Conservation (phyloP, 768 basidiomycete genomes). For the Panaeolus papilionaceus region DNA sequence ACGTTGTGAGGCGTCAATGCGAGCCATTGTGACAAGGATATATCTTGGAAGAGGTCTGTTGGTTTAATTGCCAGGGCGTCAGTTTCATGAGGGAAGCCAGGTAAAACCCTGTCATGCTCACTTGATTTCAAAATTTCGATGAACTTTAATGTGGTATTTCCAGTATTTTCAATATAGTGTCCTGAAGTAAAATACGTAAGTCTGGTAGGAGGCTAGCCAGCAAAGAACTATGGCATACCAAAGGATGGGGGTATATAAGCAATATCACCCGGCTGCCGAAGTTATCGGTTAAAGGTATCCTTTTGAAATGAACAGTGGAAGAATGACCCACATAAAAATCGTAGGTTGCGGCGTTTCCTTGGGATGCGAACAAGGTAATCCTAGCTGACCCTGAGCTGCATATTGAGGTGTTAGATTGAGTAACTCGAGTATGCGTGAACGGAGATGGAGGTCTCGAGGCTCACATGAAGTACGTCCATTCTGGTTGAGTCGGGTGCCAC, state of each 20-base stretch:
- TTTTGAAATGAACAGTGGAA: background rate
- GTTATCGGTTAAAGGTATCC: background rate
- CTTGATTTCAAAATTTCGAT: slow-evolving; percentile 69
- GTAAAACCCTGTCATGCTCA: slow-evolving; percentile 25
- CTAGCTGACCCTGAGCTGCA: slow-evolving; percentile 49
- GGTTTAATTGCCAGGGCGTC: slow-evolving; percentile 10
- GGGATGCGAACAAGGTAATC: slow-evolving; percentile 65
- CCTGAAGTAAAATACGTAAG: slow-evolving; percentile 38
- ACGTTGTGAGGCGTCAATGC: slow-evolving; percentile 62
- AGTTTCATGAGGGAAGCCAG: slow-evolving; percentile 6
- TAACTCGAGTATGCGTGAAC: slow-evolving; percentile 3
- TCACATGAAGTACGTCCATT: slow-evolving; percentile 69
- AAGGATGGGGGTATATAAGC: slow-evolving; percentile 45
- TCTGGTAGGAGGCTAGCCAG: background rate
- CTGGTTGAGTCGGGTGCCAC: slow-evolving; percentile 79
- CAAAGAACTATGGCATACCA: slow-evolving; percentile 26
- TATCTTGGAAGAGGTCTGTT: slow-evolving; percentile 58
- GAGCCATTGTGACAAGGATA: slow-evolving; percentile 67
- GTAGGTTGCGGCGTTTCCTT: slow-evolving; percentile 63
- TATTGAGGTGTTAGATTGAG: slow-evolving; percentile 1
- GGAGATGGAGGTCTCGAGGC: slow-evolving; percentile 13
- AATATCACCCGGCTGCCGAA: slow-evolving; percentile 42
- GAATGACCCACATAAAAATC: slow-evolving; percentile 52
- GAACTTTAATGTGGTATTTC: slow-evolving; percentile 60
- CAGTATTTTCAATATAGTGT: slow-evolving; percentile 74